Percentiles rank a stretch among this genome's conserved stretches.
Evolutionary conservation across 2,329 filamentous ascomycete species (phyloP).

Genomic region (Calycina marina): DNA sequence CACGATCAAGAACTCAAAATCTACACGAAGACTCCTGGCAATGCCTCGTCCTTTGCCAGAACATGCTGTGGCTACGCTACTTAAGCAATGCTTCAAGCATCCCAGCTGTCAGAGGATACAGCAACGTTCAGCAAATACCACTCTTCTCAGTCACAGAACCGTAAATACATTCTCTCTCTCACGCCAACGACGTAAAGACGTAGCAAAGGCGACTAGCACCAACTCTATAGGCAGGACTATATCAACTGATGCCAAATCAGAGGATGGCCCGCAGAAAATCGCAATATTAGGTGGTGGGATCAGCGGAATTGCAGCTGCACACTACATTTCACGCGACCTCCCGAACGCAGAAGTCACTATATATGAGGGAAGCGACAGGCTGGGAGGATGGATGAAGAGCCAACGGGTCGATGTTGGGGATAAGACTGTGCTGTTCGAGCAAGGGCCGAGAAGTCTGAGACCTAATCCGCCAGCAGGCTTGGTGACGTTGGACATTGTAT

Average conservation of each 20-base stretch:
- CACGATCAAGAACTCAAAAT: too few relatives aligned
- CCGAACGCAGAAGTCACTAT: conserved; percentile 59
- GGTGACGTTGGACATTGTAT: conserved; percentile 15
- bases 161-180: not conserved
- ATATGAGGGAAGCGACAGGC: conserved; percentile 54
- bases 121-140: not conserved
- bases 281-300: conserved; percentile 71
- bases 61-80: conserved; percentile 15
- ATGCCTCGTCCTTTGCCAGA: conserved; percentile 18
- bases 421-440: conserved; percentile 63
- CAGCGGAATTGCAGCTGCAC: conserved; percentile 66
- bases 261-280: conserved; percentile 22
- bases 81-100: conserved; percentile 14
- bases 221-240: not conserved
- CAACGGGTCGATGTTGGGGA: conserved; percentile 41
- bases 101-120: conserved; percentile 11
- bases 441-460: conserved; percentile 48
- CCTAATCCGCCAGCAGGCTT: conserved; percentile 12
- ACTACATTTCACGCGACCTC: conserved; percentile 58
- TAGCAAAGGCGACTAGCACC: not conserved
- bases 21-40: too few relatives aligned
- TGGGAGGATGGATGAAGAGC: conserved; percentile 78
- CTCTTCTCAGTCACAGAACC: not conserved
- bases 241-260: conserved; percentile 1
- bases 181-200: not conserved